Evolutionary conservation across 371 early-diverging fungal species (phyloP).

Genomic region (Coemansia sp.): DNA sequence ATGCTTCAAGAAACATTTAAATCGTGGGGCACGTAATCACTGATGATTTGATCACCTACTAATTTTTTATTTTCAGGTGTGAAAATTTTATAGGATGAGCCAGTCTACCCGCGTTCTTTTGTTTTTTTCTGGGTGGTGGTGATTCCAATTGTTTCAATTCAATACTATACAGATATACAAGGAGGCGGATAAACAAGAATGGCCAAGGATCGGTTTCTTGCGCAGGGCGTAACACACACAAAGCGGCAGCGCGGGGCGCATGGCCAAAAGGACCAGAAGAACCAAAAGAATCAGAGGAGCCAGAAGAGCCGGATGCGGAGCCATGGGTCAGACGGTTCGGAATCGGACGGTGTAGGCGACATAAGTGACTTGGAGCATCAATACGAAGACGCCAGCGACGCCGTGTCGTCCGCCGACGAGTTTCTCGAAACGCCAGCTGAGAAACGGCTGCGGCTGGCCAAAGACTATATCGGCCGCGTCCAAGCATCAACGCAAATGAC

Average conservation of each 20-base stretch:
- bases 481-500: slow-evolving; percentile 58
- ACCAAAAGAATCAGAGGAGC: not conserved
- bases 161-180: not conserved
- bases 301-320: not conserved
- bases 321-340: not conserved
- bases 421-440: slow-evolving; percentile 84
- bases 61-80: not conserved
- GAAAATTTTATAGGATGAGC: not conserved
- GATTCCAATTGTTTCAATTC: not conserved
- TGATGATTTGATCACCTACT: not conserved
- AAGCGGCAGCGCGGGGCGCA: slow-evolving; percentile 41
- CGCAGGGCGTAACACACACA: slow-evolving; percentile 34
- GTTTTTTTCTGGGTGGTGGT: not conserved
- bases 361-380: slow-evolving; percentile 52
- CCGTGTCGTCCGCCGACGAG: slow-evolving; percentile 60
- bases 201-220: slow-evolving; percentile 44
- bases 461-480: slow-evolving; percentile 81
- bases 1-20: too few species aligned
- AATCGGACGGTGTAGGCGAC: slow-evolving; percentile 54
- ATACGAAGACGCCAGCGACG: slow-evolving; percentile 32
- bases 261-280: not conserved
- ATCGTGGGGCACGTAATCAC: not conserved
- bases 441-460: slow-evolving; percentile 88
- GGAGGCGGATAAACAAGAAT: not conserved
- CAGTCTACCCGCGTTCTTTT: not conserved